Evolutionary conservation across 352 stramenopile genomes (phyloP).

Genomic region (Phytophthora podocarpi): DNA sequence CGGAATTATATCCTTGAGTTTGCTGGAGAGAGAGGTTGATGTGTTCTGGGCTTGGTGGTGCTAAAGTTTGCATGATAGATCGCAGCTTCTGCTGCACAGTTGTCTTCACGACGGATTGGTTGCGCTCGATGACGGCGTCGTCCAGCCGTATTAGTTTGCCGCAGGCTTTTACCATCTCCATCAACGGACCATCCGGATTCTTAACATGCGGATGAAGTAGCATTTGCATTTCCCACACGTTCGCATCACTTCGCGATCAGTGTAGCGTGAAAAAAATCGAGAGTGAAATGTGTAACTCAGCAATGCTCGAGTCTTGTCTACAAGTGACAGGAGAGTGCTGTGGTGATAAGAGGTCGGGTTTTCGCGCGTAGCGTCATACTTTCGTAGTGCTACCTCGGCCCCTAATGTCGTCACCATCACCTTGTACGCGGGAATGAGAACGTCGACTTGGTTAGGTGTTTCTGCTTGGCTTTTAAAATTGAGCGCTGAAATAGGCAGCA

Average conservation of each 20-base stretch:
- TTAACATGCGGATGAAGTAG: background rate
- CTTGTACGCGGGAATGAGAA: conserved; percentile 7
- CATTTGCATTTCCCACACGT: conserved; percentile 10
- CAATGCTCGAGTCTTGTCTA: background rate
- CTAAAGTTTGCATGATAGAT: background rate
- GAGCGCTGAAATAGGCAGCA: background rate
- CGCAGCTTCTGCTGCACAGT: background rate
- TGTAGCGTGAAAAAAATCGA: conserved; percentile 9
- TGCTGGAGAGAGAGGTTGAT: background rate
- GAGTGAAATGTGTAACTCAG: background rate
- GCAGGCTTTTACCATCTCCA: conserved; percentile 6
- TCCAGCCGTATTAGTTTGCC: background rate
- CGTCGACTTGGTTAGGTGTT: conserved; percentile 8
- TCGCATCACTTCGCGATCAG: conserved; percentile 9
- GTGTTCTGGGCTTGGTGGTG: background rate
- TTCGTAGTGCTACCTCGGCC: background rate
- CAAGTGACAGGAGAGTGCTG: background rate
- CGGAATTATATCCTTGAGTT: background rate
- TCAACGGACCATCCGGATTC: background rate
- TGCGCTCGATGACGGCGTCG: conserved; percentile 3
- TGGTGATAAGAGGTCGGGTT: background rate
- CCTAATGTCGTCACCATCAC: background rate
- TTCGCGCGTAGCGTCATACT: background rate
- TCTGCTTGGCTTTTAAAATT: conserved; percentile 7
- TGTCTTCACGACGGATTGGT: conserved; percentile 5